Percentiles rank a stretch among this genome's conserved stretches.
Conservation (phyloP, 768 basidiomycete species). For the Leccinum boreale region DNA sequence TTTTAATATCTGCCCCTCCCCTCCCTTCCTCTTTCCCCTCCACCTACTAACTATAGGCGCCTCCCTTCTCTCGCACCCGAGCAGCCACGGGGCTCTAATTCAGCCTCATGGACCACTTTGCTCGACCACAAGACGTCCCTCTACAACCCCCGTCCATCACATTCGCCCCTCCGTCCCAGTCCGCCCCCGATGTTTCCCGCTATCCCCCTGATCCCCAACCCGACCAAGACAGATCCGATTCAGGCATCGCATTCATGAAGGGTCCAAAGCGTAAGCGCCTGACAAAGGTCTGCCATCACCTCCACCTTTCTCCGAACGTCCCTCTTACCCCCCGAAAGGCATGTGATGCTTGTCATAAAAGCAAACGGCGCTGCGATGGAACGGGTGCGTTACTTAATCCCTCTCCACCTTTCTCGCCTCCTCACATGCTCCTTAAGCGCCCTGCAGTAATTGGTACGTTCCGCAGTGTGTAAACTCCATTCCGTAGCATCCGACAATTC, state of each 20-base stretch:
- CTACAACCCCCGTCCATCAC: slow-evolving; percentile 20
- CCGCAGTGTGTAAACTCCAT: slow-evolving; percentile 1
- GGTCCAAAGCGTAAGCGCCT: slow-evolving; percentile 53
- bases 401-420: slow-evolving; percentile 1
- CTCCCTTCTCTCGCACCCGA: neutral
- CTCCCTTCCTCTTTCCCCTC: slow-evolving; percentile 4
- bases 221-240: slow-evolving; percentile 29
- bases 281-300: slow-evolving; percentile 39
- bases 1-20: slow-evolving; percentile 22
- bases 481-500: slow-evolving; percentile 3
- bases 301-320: neutral
- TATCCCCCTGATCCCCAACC: slow-evolving; percentile 16
- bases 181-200: slow-evolving; percentile 20
- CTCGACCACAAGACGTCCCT: slow-evolving; percentile 24
- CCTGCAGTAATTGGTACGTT: slow-evolving; percentile 76
- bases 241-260: slow-evolving; percentile 44
- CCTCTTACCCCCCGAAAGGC: slow-evolving; percentile 37
- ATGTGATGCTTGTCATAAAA: slow-evolving; percentile 83
- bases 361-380: slow-evolving; percentile 81
- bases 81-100: neutral
- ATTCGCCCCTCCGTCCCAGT: slow-evolving; percentile 21
- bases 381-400: slow-evolving; percentile 48
- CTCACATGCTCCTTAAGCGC: slow-evolving; percentile 42
- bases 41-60: neutral
- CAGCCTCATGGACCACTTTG: slow-evolving; percentile 35